A percentile compares a stretch with the other conserved stretches of the same genome.
phyloP scores from a whole-genome alignment of 139 green algal species.

The Ostreobium quekettii region DNA sequence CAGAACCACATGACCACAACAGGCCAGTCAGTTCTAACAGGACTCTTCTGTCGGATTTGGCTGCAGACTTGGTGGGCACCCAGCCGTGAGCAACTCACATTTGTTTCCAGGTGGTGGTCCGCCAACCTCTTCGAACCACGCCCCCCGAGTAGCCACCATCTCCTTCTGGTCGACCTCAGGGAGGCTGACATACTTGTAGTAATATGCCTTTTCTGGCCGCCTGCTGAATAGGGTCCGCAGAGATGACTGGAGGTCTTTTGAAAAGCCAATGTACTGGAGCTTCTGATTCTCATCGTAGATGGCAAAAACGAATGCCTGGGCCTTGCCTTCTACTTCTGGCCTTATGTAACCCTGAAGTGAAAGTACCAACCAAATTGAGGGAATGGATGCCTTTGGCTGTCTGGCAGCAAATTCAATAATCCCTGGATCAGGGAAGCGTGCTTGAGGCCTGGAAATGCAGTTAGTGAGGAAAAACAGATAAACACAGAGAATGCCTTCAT shows the following conservation, averaged over 20 bases:
- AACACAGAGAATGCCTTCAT: too few relatives aligned
- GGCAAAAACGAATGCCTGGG: constrained; percentile 67
- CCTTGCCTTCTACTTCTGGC: constrained; percentile 30
- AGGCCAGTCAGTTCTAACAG: too few relatives aligned
- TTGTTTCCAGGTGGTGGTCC: constrained; percentile 70
- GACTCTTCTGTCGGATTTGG: too few relatives aligned
- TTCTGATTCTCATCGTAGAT: constrained; percentile 70
- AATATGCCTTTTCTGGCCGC: constrained; percentile 71
- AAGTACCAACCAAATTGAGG: too few relatives aligned
- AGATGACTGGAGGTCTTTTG: constrained; percentile 63
- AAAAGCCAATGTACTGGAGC: constrained; percentile 89
- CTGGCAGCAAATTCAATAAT: too few relatives aligned
- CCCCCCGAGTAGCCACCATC: constrained; percentile 57
- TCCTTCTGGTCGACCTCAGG: constrained; percentile 56
- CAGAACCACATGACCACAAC: too few relatives aligned
- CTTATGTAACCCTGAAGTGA: constrained; percentile 46
- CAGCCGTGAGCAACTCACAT: constrained; percentile 30
- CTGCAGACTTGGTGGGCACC: too few relatives aligned
- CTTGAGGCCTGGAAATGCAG: too few relatives aligned
- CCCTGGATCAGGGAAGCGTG: too few relatives aligned
- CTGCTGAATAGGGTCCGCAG: constrained; percentile 69
- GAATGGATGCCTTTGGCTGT: too few relatives aligned
- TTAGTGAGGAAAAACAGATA: too few relatives aligned
- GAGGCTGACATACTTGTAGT: constrained; percentile 61
- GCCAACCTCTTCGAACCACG: constrained; percentile 63